Evolutionary conservation across 768 basidiomycete species (phyloP).

Genomic region (Mycena rosella): DNA sequence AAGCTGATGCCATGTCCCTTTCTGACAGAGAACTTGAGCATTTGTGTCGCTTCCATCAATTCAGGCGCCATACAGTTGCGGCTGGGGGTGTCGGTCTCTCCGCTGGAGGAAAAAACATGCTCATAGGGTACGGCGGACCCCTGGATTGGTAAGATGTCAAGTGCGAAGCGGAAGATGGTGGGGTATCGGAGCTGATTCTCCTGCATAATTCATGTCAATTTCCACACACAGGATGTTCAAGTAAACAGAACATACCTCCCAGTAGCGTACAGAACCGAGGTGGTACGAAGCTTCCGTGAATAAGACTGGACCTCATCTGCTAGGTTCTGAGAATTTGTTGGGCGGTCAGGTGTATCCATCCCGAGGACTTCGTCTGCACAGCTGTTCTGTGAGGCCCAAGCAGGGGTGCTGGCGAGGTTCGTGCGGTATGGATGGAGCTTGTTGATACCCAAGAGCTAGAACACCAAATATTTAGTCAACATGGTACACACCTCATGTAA

Average conservation of each 20-base stretch:
- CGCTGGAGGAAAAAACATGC: no score
- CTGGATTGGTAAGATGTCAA: no score
- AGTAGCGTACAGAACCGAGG: constrained; percentile 20
- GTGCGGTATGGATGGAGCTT: constrained; percentile 22
- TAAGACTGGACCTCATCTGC: constrained; percentile 13
- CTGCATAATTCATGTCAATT: neutral
- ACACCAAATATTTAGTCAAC: no score
- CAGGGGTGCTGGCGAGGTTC: constrained; percentile 19
- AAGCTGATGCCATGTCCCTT: no score
- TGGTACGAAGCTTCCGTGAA: neutral
- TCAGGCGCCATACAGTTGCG: no score
- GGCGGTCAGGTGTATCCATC: constrained; percentile 14
- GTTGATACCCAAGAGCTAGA: neutral
- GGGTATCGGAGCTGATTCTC: constrained; percentile 26
- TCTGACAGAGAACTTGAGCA: no score
- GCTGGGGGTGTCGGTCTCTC: no score
- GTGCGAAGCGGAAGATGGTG: constrained; percentile 1
- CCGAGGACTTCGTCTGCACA: constrained; percentile 23
- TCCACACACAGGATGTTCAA: neutral
- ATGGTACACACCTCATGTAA: neutral
- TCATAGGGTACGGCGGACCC: no score
- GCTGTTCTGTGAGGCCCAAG: neutral
- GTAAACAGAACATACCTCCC: constrained; percentile 1
- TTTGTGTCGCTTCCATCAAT: no score
- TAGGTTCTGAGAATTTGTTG: neutral